These are phyloP conservation scores for Fusarium gaditjirri DNA, from an alignment of 2,329 filamentous ascomycete species.

Conservation along the genomic window DNA sequence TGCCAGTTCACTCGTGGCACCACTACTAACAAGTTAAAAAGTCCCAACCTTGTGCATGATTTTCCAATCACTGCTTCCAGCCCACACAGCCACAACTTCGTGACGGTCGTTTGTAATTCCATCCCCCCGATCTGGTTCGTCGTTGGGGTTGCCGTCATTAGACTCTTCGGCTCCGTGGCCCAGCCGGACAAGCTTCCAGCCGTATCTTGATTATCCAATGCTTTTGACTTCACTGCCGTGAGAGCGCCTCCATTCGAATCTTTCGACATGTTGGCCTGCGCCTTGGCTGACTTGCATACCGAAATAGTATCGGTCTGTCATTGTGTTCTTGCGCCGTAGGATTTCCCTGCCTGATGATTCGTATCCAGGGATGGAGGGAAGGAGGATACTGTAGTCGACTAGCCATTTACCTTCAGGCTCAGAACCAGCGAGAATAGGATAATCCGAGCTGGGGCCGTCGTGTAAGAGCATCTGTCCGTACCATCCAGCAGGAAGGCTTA, in stretches of 20 bases:
- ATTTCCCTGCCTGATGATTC: neutral
- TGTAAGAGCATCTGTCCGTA: conserved; percentile 23
- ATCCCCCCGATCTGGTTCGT: neutral
- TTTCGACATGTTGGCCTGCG: neutral
- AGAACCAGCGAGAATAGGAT: neutral
- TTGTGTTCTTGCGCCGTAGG: neutral
- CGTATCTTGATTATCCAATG: conserved; percentile 10
- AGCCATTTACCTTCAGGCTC: neutral
- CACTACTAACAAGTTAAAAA: conserved; percentile 33
- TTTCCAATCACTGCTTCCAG: conserved; percentile 9
- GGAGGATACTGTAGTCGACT: conserved; percentile 5
- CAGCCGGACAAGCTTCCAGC: conserved; percentile 34
- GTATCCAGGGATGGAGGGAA: neutral
- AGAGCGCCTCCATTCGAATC: conserved; percentile 22
- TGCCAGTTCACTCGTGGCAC: conserved; percentile 25
- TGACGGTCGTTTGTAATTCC: conserved; percentile 30
- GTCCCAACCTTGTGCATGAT: conserved; percentile 19
- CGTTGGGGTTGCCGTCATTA: neutral
- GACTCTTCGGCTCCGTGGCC: neutral
- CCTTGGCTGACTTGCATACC: conserved; percentile 5
- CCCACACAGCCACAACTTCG: conserved; percentile 34
- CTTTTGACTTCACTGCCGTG: conserved; percentile 16
- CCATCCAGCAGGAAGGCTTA: neutral
- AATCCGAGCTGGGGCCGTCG: neutral
- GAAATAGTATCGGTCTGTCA: conserved; percentile 14